A percentile compares a stretch with the other conserved stretches of the same genome.
Evolutionary conservation across 495 filamentous ascomycete species (phyloP).

Genomic region (Podospora didyma): DNA sequence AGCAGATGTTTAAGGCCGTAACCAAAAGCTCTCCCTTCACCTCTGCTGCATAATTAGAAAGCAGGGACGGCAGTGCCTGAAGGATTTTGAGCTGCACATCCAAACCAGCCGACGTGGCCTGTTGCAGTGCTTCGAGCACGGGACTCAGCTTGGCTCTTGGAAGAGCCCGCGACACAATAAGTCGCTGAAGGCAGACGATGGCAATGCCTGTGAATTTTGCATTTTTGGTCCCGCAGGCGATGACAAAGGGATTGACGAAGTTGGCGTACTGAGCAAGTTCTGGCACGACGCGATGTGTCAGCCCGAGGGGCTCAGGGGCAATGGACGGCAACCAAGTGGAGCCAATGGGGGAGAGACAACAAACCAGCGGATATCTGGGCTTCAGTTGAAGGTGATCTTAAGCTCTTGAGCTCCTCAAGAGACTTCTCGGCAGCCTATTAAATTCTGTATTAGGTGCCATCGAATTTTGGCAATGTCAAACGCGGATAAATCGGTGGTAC

Average conservation of each 20-base stretch:
- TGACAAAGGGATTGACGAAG: slow-evolving; percentile 87
- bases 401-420: slow-evolving; percentile 77
- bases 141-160: slow-evolving; percentile 71
- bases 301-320: background rate
- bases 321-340: background rate
- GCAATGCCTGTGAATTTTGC: slow-evolving; percentile 82
- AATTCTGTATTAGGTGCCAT: background rate
- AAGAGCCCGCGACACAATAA: slow-evolving; percentile 75
- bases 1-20: slow-evolving; percentile 82
- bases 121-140: slow-evolving; percentile 79
- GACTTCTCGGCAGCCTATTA: slow-evolving; percentile 90
- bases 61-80: slow-evolving; percentile 83
- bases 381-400: slow-evolving; percentile 74
- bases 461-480: background rate
- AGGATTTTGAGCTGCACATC: slow-evolving; percentile 96
- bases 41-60: slow-evolving; percentile 85
- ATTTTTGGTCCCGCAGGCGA: slow-evolving; percentile 87
- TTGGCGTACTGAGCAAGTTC: slow-evolving; percentile 77
- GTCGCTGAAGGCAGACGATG: slow-evolving; percentile 80
- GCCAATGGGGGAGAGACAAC: slow-evolving; percentile 14
- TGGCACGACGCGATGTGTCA: slow-evolving; percentile 32
- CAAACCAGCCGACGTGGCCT: slow-evolving; percentile 68
- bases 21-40: slow-evolving; percentile 77
- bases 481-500: too few species aligned
- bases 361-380: slow-evolving; percentile 79